phyloP scores from a whole-genome alignment of 1,284 basidiomycete species.

The Termitomyces sp. region DNA sequence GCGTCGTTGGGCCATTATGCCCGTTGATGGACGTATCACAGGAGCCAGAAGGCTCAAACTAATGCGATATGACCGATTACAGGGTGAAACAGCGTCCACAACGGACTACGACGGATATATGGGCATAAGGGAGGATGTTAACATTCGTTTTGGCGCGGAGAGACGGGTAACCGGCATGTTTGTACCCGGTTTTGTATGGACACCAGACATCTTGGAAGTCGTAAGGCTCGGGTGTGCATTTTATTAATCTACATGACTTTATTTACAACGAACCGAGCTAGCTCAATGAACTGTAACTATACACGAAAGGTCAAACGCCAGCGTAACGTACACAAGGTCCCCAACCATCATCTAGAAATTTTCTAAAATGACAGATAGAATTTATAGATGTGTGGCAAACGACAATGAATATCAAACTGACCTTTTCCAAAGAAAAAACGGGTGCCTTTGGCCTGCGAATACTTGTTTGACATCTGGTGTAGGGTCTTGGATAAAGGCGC shows the following conservation, averaged over 20 bases:
- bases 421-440: constrained; percentile 88
- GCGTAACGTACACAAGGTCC: not conserved
- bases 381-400: not conserved
- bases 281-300: constrained; percentile 8
- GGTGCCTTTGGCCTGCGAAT: constrained; percentile 75
- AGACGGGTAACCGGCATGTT: constrained; percentile 8
- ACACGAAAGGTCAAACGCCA: not conserved
- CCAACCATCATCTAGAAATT: constrained; percentile 24
- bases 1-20: constrained; percentile 36
- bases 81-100: not conserved
- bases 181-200: constrained; percentile 7
- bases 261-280: constrained; percentile 12
- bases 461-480: constrained; percentile 79
- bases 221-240: not conserved
- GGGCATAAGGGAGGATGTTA: constrained; percentile 8
- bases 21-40: not conserved
- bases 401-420: constrained; percentile 11
- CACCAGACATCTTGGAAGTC: no score
- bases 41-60: not conserved
- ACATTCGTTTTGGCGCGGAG: constrained; percentile 13
- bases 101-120: constrained; percentile 6
- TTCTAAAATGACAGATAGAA: constrained; percentile 15
- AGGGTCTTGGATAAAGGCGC: constrained; percentile 62
- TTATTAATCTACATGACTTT: not conserved
- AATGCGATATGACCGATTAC: not conserved